Evolutionary conservation across 805 yeast genomes (phyloP).

Genomic region (Metschnikowia noctiluminum): DNA sequence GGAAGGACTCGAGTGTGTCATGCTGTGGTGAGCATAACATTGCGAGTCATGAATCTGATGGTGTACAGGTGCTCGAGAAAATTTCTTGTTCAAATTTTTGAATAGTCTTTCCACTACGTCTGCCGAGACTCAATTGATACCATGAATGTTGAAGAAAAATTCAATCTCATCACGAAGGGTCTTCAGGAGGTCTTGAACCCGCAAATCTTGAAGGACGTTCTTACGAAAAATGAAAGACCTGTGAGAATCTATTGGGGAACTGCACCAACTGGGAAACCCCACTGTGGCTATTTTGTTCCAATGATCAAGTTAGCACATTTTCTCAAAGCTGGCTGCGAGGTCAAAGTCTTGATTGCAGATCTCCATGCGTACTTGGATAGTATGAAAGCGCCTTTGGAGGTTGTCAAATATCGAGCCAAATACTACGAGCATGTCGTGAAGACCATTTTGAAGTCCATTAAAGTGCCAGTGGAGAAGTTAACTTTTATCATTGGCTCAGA

Average conservation of each 20-base stretch:
- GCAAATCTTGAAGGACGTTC: conserved; percentile 78
- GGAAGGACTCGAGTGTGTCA: too few relatives aligned
- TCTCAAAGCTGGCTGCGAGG: conserved; percentile 93
- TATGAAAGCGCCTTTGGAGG: conserved; percentile 97
- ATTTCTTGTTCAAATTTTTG: not conserved
- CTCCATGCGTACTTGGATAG: conserved; percentile 95
- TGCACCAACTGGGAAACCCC: conserved; percentile 98
- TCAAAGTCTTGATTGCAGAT: conserved; percentile 88
- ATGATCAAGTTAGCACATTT: conserved; percentile 96
- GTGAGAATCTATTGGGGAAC: conserved; percentile 97
- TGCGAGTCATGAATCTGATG: not conserved
- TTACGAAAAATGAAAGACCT: conserved; percentile 79
- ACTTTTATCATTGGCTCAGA: conserved; percentile 82
- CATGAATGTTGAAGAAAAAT: conserved; percentile 59
- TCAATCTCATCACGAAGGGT: conserved; percentile 73
- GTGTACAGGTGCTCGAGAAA: not conserved
- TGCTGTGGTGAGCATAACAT: not conserved
- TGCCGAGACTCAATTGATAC: not conserved
- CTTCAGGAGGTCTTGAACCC: conserved; percentile 90
- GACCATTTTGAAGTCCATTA: conserved; percentile 78
- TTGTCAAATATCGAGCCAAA: conserved; percentile 81
- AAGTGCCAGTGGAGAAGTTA: conserved; percentile 88
- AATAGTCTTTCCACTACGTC: not conserved
- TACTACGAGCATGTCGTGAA: conserved; percentile 84
- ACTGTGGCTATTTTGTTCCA: conserved; percentile 97